phyloP scores from a whole-genome alignment of 2,329 filamentous ascomycete species.

The Alternaria sp. region DNA sequence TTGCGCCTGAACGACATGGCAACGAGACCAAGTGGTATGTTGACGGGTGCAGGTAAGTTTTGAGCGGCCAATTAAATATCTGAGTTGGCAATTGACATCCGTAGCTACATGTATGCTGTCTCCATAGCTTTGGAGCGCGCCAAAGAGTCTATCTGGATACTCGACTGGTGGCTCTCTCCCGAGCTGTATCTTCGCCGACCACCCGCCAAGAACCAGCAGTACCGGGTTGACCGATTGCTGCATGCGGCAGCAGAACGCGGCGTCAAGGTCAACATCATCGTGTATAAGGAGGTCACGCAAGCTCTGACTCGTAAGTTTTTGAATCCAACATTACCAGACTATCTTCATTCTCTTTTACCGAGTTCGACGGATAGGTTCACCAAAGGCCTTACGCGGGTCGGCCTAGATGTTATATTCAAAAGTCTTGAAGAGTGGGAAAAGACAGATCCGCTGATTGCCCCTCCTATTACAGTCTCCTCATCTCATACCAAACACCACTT shows the following conservation, averaged over 20 bases:
- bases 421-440: slow-evolving; percentile 54
- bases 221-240: slow-evolving; percentile 83
- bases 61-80: too few relatives aligned
- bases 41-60: slow-evolving; percentile 57
- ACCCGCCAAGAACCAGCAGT: slow-evolving; percentile 79
- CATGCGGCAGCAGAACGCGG: slow-evolving; percentile 82
- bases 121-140: slow-evolving; percentile 80
- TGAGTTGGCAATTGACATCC: neutral
- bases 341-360: slow-evolving; percentile 54
- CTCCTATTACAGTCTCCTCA: slow-evolving; percentile 62
- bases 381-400: slow-evolving; percentile 48
- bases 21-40: slow-evolving; percentile 87
- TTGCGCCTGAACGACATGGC: slow-evolving; percentile 74
- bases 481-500: slow-evolving; percentile 80
- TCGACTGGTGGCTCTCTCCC: slow-evolving; percentile 89
- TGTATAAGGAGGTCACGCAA: slow-evolving; percentile 85
- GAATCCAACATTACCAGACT: slow-evolving; percentile 51
- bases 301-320: slow-evolving; percentile 74
- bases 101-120: slow-evolving; percentile 79
- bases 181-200: slow-evolving; percentile 87
- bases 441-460: slow-evolving; percentile 53
- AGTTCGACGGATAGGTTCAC: slow-evolving; percentile 50
- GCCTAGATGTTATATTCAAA: slow-evolving; percentile 53
- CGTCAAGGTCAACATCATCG: slow-evolving; percentile 82
- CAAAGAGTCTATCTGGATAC: slow-evolving; percentile 78